Evolutionary conservation across 495 filamentous ascomycete species (phyloP), one percentile per base, ranked within the genome.

Genomic region (Annulohypoxylon moriforme): DNA sequence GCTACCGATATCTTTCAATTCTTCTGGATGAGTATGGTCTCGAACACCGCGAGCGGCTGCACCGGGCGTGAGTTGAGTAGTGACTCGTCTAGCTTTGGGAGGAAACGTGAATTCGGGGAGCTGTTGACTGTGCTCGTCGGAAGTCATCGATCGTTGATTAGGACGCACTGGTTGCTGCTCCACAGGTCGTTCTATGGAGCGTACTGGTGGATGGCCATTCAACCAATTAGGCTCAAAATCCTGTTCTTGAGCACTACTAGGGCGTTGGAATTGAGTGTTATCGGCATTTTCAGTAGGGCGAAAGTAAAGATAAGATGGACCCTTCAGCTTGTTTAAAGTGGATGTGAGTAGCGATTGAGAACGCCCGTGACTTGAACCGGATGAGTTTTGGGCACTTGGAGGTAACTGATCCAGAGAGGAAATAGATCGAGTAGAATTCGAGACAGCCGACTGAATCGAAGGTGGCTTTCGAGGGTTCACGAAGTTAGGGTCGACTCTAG

Each of bases 271-370:
- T 16, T 70, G 13, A 24, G 42, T 33, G 11, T 29, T 36, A 20
- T 73, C 60, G 6, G 56, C 18, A n/a, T 47, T 49, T 46, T 64
- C 74, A n/a, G 66, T 31, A 14, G 68, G 62, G 42, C 72, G 74
- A 29, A 74, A 72, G 29, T 74, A 73, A n/a, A 78, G 71, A 47
- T 76, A 76, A 2, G 76, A 78, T 16, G 73, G 70, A 10, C 76
- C 76, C 56, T 73, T 76, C 1, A 78, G 49, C 34, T 75, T 78
- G 57, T 47, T 78, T 14, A 74, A 49, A 6, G 76, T 78, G 14
- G 76, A 76, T 9, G 76, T 68, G n/a, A 78, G 74, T 44, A 78
- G 52, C 11, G 76, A 78, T 60, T 78, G 76, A 49, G 76, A 78
- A 50, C 76, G 76, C 2, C 73, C 71, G 50, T 72, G 74, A 8